Percentiles rank a stretch among this genome's conserved stretches.
phyloP scores from a whole-genome alignment of 164 flowering plant species.

The Vitis amurensis region DNA sequence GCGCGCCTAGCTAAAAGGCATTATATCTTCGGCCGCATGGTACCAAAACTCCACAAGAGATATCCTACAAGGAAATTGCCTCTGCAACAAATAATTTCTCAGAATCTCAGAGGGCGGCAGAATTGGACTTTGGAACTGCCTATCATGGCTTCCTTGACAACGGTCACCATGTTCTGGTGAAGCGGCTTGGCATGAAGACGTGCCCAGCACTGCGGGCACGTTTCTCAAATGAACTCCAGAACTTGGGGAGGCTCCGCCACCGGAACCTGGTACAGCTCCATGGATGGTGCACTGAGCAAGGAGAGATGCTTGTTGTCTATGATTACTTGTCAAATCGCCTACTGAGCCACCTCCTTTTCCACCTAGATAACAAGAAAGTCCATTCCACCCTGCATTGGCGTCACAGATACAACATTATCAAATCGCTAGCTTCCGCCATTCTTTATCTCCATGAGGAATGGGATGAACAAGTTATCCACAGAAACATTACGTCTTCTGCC shows the following conservation, averaged over 20 bases:
- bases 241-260: conserved; percentile 75
- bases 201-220: conserved; percentile 83
- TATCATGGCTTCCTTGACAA: conserved; percentile 68
- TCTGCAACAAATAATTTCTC: conserved; percentile 79
- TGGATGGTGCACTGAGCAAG: conserved; percentile 99
- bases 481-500: conserved; percentile 80
- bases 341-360: conserved; percentile 62
- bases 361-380: conserved; percentile 18
- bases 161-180: conserved; percentile 55
- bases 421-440: conserved; percentile 80
- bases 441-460: conserved; percentile 94
- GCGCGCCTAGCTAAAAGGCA: no score
- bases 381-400: conserved; percentile 49
- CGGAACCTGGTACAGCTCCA: conserved; percentile 86
- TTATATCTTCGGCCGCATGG: no score
- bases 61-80: conserved; percentile 68
- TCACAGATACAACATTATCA: conserved; percentile 68
- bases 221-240: conserved; percentile 77
- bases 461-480: conserved; percentile 95
- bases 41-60: conserved; percentile 72
- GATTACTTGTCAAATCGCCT: conserved; percentile 63
- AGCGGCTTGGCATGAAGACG: conserved; percentile 88
- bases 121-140: conserved; percentile 91
- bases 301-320: conserved; percentile 96
- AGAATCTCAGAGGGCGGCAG: conserved; percentile 66